Base-by-base conservation (phyloP, 2,329 filamentous ascomycete genomes). In the Colletotrichum trifolii region DNA sequence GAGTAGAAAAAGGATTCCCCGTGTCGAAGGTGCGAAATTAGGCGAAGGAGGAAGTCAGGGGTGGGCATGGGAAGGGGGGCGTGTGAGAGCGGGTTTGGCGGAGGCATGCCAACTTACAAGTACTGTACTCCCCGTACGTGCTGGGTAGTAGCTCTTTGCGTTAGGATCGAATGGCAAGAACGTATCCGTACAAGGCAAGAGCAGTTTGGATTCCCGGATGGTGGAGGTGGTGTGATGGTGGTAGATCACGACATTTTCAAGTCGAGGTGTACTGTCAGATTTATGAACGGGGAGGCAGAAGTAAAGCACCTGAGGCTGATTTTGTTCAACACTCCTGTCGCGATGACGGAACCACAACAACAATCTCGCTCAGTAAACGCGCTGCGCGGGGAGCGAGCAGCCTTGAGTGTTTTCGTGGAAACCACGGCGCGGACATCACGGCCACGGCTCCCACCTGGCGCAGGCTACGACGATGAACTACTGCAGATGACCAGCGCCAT, bases 1-100 rank as follows among this genome's bases (percentile, higher is more conserved):
- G 52, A 50, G 63, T 66, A 63, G 47, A 66, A 66, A 66, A 66
- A 66, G 63, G 47, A 47, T 66, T 66, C 52, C 52, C 58, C 63
- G 38, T 38, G 39, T 57, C 36, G 53, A 60, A 52, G 62, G 57
- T 47, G 52, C 59, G 63, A 66, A 66, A 66, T 66, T 66, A 66
- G 63, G 63, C 63, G 63, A 66, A 66, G 63, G 35, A 49, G 17
- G 15, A 42, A 55, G 56, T 59, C 62, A 59, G 63, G 63, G 63
- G 56, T 53, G 47, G 63, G 63, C 63, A 63, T 66, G 58, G 63
- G 53, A 56, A 40, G 62, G 59, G 62, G 50, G 46, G 60, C 39
- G 56, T 60, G 57, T 5, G 25, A 25, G 25, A 39, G 43, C 50
- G 49, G 61, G 38, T 64, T 53, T 61, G 56, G 58, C 43, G 52